A percentile compares a stretch with the other conserved stretches of the same genome.
phyloP scores from a whole-genome alignment of 352 stramenopile species.

The Phytopythium chamaehyphon region DNA sequence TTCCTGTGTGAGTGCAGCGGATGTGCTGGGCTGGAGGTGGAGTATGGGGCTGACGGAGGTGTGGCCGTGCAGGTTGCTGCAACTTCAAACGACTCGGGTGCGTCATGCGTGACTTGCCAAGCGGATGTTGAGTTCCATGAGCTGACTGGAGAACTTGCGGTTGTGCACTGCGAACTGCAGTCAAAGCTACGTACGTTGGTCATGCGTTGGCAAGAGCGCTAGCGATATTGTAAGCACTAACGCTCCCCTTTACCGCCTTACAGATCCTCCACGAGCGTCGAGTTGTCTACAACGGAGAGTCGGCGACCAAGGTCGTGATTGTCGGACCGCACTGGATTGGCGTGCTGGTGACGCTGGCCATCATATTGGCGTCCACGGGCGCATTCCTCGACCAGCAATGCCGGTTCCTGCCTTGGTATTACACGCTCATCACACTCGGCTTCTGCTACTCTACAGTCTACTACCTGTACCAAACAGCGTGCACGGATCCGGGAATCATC shows the following conservation, averaged over 20 bases:
- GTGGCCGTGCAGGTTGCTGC: conserved; percentile 25
- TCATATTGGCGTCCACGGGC: conserved; percentile 53
- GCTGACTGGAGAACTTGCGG: not conserved
- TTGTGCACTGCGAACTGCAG: not conserved
- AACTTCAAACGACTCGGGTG: conserved; percentile 49
- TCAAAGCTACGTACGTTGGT: conserved; percentile 15
- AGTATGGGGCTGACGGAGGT: not conserved
- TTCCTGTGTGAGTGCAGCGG: conserved; percentile 36
- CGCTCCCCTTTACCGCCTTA: not conserved
- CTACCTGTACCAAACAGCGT: conserved; percentile 72
- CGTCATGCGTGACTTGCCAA: conserved; percentile 1
- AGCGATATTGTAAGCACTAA: not conserved
- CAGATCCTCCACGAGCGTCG: conserved; percentile 51
- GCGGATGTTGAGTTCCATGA: not conserved
- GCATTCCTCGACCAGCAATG: conserved; percentile 68
- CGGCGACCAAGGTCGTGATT: conserved; percentile 34
- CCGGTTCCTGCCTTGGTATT: conserved; percentile 39
- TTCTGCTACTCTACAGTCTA: conserved; percentile 58
- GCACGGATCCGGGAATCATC: conserved; percentile 72
- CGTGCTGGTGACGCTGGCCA: conserved; percentile 55
- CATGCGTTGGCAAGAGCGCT: not conserved
- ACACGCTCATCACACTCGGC: conserved; percentile 49
- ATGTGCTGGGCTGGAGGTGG: not conserved
- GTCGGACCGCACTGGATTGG: conserved; percentile 82
- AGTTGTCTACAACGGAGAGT: conserved; percentile 17